phyloP scores from a whole-genome alignment of 495 filamentous ascomycete genomes.

The Neurospora africana region DNA sequence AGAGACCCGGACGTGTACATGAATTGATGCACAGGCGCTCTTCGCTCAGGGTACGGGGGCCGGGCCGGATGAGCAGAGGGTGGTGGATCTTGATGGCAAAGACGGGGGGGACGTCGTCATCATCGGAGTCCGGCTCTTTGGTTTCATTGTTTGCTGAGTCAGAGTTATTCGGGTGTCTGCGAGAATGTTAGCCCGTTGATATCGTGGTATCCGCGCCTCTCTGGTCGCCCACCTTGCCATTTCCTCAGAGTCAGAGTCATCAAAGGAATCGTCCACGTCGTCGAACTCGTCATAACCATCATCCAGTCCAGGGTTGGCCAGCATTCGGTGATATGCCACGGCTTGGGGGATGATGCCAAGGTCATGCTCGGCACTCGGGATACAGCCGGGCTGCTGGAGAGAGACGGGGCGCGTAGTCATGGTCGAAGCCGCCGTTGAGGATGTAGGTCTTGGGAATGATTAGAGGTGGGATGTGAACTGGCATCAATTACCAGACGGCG shows the following conservation, averaged over 20 bases:
- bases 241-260: not conserved
- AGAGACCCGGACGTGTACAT: not conserved
- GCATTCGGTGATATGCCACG: not conserved
- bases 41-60: no score
- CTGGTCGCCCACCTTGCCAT: not conserved
- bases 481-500: no score
- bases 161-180: no score
- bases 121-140: no score
- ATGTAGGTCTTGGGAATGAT: no score
- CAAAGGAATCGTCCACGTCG: not conserved
- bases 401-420: not conserved
- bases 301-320: not conserved
- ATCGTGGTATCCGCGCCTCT: not conserved
- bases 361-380: not conserved
- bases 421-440: not conserved
- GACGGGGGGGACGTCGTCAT: no score
- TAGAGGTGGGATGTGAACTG: no score
- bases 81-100: no score
- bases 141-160: no score
- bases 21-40: not conserved
- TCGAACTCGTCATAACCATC: not conserved
- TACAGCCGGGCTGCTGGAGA: not conserved
- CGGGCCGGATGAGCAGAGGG: no score
- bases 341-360: not conserved
- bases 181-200: not conserved